Conservation (phyloP, 2,329 filamentous ascomycete genomes). For the Penicillium griseofulvum region DNA sequence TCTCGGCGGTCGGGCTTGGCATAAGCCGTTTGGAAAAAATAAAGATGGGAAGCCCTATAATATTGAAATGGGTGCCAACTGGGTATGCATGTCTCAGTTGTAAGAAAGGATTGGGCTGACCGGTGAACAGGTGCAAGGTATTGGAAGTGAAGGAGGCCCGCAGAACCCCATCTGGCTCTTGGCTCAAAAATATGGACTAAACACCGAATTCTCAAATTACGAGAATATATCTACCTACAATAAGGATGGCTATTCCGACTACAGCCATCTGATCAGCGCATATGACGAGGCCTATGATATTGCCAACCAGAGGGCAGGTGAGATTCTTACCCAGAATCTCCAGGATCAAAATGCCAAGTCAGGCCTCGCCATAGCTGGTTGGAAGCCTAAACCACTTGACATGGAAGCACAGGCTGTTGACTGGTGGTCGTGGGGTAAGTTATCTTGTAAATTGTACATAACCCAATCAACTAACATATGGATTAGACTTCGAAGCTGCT, state of each 20-base stretch:
- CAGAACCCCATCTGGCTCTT: slow-evolving; percentile 20
- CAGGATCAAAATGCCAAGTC: slow-evolving; percentile 62
- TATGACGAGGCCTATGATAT: slow-evolving; percentile 49
- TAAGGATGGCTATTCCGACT: slow-evolving; percentile 55
- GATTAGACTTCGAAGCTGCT: slow-evolving; percentile 58
- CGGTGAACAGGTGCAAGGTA: slow-evolving; percentile 16
- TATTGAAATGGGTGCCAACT: slow-evolving; percentile 21
- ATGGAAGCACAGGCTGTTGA: slow-evolving; percentile 60
- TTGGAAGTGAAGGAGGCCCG: slow-evolving; percentile 16
- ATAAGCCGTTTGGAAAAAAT: slow-evolving; percentile 16
- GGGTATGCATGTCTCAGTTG: slow-evolving; percentile 5
- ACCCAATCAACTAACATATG: not conserved
- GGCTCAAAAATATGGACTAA: slow-evolving; percentile 58
- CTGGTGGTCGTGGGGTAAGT: slow-evolving; percentile 53
- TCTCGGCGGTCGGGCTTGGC: slow-evolving; percentile 18
- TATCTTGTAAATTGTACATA: not conserved
- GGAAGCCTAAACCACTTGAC: slow-evolving; percentile 56
- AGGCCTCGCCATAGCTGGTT: slow-evolving; percentile 59
- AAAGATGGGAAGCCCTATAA: slow-evolving; percentile 17
- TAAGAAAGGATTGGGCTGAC: not conserved
- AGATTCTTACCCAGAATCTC: slow-evolving; percentile 57
- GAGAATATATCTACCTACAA: slow-evolving; percentile 60
- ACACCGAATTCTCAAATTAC: slow-evolving; percentile 59
- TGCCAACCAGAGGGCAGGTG: slow-evolving; percentile 55
- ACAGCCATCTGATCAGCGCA: slow-evolving; percentile 49